Evolutionary conservation across 495 filamentous ascomycete genomes (phyloP), one percentile per base, ranked within the genome.

Genomic region (Aspergillus mulundensis): DNA sequence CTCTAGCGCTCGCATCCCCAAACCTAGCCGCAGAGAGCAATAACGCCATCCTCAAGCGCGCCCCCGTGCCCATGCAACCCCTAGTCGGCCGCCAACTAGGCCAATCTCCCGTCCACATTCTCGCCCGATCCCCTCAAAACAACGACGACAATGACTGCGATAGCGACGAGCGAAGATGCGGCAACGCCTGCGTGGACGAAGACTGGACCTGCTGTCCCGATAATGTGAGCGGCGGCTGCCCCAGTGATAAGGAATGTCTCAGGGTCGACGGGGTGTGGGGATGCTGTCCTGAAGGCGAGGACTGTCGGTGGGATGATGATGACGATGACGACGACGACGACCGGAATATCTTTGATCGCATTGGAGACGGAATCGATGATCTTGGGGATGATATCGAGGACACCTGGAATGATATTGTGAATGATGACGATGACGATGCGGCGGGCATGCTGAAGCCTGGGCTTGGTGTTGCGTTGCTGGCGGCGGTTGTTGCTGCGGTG

Each of bases 311-410:
- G 50, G 50, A 53, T 36, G 50, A 53, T 32, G 50, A 53, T 43
- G 21, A 53, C n/a, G n/a, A n/a, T n/a, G n/a, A n/a, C 20, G 50
- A 53, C 24, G 50, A 53, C 24, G 50, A 53, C 8, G 51, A 54
- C 11, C 12, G 34, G 6, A 36, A 36, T 14, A 36, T 36, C 32
- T 36, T 36, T 21, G 46, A 45, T 24, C 8, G 46, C 14, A 10
- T 54, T 3, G 20, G 44, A 8, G 51, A 54, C 14, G 5, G 28
- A 5, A 43, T 54, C 19, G 40, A 23, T 28, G 16, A 54, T 41
- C 3, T 45, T 45, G 51, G 39, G 0, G 40, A 54, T n/a, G 41
- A 54, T 15, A 15, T 54, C 23, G n/a, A 19, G 24, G 51, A 54
- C 16, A 23, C 23, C 1, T 45, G 25, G 39, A 54, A 54, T 36